Base-by-base conservation (phyloP, 2,329 filamentous ascomycete genomes). In the Dryadomyces quercivorus region DNA sequence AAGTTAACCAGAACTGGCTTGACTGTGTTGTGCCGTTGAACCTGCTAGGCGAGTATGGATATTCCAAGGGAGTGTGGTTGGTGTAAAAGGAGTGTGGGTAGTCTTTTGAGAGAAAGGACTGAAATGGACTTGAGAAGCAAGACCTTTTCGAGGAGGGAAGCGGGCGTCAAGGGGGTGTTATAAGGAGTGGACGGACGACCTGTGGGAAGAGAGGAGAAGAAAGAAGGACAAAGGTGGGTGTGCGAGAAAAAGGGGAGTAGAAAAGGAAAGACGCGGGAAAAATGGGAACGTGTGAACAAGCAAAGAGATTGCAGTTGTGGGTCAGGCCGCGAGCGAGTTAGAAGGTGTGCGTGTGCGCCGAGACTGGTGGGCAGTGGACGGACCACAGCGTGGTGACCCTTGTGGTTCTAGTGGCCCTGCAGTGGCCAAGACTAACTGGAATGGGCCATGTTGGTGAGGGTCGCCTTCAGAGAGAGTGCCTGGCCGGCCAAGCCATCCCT, bases 1-100 rank as follows among this genome's bases (percentile, higher is more conserved):
- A 57, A 61, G 58, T 61, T 61, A 53, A 55, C 57, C 58, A 56
- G 58, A 60, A 59, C 56, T 58, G 55, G 49, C 44, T 54, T 8
- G 21, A 36, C 9, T 22, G 16, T 31, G 8, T 36, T 36, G 47
- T 50, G 20, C 55, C 36, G 42, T 46, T 50, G 56, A 53, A 53
- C 51, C 53, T 57, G 51, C 56, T 55, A 31, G 26, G 51, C 38
- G 53, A 36, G 21, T 43, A n/a, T 40, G 18, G 45, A 16, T 20
- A 21, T 20, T 15, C n/a, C 43, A 57, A 57, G 56, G 56, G 47
- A 45, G 31, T 18, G 36, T 55, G 40, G 26, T 31, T 43, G 5
- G 26, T 40, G 36, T 8, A 40, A 40, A 56, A 53, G 46, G 56
- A 57, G 51, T 40, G 50, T 50, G 50, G 45, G 5, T 50, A 40